A percentile compares a stretch with the other conserved stretches of the same genome.
Conservation (phyloP, 1,284 basidiomycete species). For the Xerocomus cyaneibrunnescens region DNA sequence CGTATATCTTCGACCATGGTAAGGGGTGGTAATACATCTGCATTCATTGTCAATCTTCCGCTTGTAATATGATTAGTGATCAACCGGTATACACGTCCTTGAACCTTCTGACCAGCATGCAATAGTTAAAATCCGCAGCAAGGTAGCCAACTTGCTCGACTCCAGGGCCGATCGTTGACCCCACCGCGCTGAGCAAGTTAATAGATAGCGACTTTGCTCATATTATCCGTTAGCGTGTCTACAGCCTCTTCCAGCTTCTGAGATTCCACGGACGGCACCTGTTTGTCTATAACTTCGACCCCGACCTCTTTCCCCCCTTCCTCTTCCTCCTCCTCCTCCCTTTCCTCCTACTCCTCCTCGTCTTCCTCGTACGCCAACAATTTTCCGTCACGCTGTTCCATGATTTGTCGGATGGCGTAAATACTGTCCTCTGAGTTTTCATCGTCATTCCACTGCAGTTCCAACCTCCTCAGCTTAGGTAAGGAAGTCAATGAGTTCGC, state of each 20-base stretch:
- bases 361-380: conserved; percentile 71
- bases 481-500: conserved; percentile 63
- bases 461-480: conserved; percentile 64
- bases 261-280: conserved; percentile 23
- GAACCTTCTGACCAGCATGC: neutral
- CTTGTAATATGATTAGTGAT: conserved; percentile 14
- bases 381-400: conserved; percentile 70
- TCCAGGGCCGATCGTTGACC: neutral
- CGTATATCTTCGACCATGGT: neutral
- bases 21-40: conserved; percentile 1
- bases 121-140: conserved; percentile 5
- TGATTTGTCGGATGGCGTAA: conserved; percentile 56
- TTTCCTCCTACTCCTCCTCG: conserved; percentile 50
- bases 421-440: conserved; percentile 75
- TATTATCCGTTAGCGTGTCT: conserved; percentile 58
- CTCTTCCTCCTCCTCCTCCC: conserved; percentile 53
- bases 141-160: neutral
- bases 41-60: neutral
- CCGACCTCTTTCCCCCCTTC: conserved; percentile 44
- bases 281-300: no score
- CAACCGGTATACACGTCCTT: conserved; percentile 28
- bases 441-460: conserved; percentile 89
- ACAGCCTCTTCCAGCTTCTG: conserved; percentile 40
- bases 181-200: conserved; percentile 18
- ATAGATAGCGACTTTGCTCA: conserved; percentile 54